Percentiles rank a stretch among this genome's conserved stretches.
Evolutionary conservation across 768 basidiomycete genomes (phyloP).

Genomic region (Sistotremastrum niveocremeum): DNA sequence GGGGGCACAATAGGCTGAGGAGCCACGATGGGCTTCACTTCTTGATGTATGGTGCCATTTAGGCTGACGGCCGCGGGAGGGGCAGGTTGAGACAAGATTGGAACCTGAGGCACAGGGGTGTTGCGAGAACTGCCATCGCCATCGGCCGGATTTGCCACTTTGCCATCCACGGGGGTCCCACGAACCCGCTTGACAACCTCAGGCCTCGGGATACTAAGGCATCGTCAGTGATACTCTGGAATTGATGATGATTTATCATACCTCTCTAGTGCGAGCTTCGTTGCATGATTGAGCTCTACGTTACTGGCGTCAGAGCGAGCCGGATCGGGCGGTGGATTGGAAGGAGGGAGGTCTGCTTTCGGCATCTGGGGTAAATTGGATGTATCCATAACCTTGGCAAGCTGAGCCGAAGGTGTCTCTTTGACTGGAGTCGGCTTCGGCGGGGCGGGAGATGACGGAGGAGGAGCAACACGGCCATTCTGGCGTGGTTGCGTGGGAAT

Average conservation of each 20-base stretch:
- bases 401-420: too few relatives aligned
- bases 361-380: too few relatives aligned
- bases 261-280: slow-evolving; percentile 59
- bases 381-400: too few relatives aligned
- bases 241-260: slow-evolving; percentile 15
- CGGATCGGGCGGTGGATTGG: slow-evolving; percentile 17
- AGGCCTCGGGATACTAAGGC: slow-evolving; percentile 54
- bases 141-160: neutral
- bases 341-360: too few relatives aligned
- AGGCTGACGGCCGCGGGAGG: too few relatives aligned
- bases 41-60: too few relatives aligned
- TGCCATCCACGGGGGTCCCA: slow-evolving; percentile 1
- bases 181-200: slow-evolving; percentile 58
- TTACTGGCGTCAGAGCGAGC: slow-evolving; percentile 3
- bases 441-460: neutral
- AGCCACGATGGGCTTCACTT: too few relatives aligned
- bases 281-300: slow-evolving; percentile 7
- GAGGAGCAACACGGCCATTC: neutral
- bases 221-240: slow-evolving; percentile 1
- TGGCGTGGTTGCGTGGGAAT: neutral
- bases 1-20: too few relatives aligned
- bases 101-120: neutral
- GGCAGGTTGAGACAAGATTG: neutral
- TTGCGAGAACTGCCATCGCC: neutral
- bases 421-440: neutral